Evolutionary conservation across 192 early-diverging fungal genomes (phyloP).

Genomic region (Bifiguratus adelaidae): DNA sequence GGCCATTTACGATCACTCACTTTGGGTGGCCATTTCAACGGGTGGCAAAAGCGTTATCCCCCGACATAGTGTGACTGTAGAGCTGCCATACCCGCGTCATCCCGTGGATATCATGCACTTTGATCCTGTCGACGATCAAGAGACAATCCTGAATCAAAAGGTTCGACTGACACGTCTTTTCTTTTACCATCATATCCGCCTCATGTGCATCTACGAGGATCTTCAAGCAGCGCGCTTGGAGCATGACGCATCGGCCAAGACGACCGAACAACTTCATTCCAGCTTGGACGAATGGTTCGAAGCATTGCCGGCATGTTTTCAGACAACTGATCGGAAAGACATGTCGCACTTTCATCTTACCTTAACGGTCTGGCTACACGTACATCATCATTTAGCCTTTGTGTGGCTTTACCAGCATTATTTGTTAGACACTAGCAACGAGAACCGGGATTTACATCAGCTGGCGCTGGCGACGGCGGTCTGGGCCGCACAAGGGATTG

Average conservation of each 20-base stretch:
- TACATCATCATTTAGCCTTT: not conserved
- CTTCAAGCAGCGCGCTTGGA: not conserved
- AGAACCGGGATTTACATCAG: not conserved
- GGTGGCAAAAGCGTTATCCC: not conserved
- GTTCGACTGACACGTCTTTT: not conserved
- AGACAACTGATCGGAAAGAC: not conserved
- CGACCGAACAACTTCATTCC: not conserved
- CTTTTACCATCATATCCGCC: not conserved
- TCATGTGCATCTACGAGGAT: not conserved
- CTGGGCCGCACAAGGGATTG: not conserved
- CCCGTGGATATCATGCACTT: not conserved
- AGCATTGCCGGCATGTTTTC: not conserved
- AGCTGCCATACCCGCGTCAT: not conserved
- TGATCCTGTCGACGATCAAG: not conserved
- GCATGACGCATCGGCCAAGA: not conserved
- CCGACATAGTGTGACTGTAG: not conserved
- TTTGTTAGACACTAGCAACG: not conserved
- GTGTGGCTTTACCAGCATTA: not conserved
- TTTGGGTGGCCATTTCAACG: not conserved
- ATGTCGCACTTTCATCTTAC: not conserved
- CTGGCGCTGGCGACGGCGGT: not conserved
- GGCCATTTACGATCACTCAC: not conserved
- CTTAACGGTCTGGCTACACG: not conserved
- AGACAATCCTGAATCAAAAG: not conserved
- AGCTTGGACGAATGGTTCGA: not conserved